phyloP scores from a whole-genome alignment of 345 rosid species.

The Brassica carinata region DNA sequence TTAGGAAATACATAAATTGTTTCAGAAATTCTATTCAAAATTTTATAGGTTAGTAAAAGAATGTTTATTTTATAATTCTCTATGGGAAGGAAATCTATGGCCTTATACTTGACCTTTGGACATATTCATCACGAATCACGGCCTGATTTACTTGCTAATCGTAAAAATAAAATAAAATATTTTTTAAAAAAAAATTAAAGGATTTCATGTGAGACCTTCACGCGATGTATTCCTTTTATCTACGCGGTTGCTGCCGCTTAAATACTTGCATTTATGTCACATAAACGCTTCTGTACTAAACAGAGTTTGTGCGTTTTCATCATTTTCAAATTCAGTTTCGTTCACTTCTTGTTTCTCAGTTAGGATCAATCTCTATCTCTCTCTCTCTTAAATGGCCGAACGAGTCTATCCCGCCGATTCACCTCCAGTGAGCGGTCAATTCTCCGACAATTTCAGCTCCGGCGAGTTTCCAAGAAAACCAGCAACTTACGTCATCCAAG shows the following conservation, averaged over 20 bases:
- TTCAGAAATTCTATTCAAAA: not conserved
- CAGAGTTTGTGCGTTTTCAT: not conserved
- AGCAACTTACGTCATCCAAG: conserved; percentile 74
- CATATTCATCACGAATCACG: conserved; percentile 28
- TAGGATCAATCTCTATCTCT: not conserved
- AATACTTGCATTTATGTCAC: not conserved
- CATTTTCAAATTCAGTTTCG: not conserved
- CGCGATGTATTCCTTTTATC: not conserved
- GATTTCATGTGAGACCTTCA: conserved; percentile 28
- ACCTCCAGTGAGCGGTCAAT: conserved; percentile 38
- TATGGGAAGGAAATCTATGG: not conserved
- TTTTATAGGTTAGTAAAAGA: not conserved
- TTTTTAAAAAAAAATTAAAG: not conserved
- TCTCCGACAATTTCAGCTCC: conserved; percentile 44
- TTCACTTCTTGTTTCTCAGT: not conserved
- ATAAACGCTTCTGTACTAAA: conserved; percentile 17
- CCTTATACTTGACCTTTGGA: not conserved
- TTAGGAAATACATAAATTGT: not conserved
- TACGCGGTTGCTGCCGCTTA: conserved; percentile 27
- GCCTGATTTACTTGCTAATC: conserved; percentile 17
- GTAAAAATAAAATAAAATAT: not conserved
- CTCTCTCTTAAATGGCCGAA: conserved; percentile 35
- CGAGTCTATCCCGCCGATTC: conserved; percentile 42
- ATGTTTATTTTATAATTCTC: not conserved
- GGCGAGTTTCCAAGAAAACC: conserved; percentile 47